phyloP scores from a whole-genome alignment of 1,284 basidiomycete species.

The Tylopilus sp. region DNA sequence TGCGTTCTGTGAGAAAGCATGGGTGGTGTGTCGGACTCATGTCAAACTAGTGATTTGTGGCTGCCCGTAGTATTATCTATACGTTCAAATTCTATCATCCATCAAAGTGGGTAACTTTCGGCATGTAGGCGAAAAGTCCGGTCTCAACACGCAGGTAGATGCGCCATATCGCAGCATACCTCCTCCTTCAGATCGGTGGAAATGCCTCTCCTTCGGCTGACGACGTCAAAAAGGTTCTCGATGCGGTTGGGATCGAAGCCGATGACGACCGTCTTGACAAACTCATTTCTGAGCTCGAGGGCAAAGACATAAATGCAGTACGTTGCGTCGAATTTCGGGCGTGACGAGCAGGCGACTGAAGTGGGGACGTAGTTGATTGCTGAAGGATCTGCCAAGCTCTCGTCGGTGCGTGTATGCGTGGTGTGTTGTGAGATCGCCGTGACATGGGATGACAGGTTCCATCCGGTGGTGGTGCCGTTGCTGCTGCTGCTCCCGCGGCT shows the following conservation, averaged over 20 bases:
- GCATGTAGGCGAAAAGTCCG: background rate
- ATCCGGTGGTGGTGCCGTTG: constrained; percentile 72
- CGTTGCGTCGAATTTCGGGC: constrained; percentile 24
- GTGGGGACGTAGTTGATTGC: constrained; percentile 71
- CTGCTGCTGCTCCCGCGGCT: constrained; percentile 49
- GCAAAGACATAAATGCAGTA: constrained; percentile 87
- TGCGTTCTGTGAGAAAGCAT: constrained; percentile 30
- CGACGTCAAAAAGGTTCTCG: constrained; percentile 90
- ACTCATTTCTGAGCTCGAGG: constrained; percentile 90
- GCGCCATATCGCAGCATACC: constrained; percentile 97
- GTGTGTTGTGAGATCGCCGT: background rate
- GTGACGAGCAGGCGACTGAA: background rate
- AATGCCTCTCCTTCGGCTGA: constrained; percentile 85
- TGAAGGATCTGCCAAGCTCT: constrained; percentile 90
- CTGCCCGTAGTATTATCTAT: constrained; percentile 56
- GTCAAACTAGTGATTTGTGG: constrained; percentile 76
- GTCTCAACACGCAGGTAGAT: constrained; percentile 53
- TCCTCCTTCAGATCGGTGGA: constrained; percentile 95
- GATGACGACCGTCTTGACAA: constrained; percentile 83
- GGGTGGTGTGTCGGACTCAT: background rate
- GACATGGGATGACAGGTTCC: constrained; percentile 57
- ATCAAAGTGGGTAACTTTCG: constrained; percentile 42
- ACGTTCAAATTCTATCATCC: constrained; percentile 33
- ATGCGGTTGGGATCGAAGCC: constrained; percentile 85
- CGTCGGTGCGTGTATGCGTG: constrained; percentile 71